Evolutionary conservation across 805 yeast genomes (phyloP), one percentile per base, ranked within the genome.

Genomic region (Wickerhamiella galacta): DNA sequence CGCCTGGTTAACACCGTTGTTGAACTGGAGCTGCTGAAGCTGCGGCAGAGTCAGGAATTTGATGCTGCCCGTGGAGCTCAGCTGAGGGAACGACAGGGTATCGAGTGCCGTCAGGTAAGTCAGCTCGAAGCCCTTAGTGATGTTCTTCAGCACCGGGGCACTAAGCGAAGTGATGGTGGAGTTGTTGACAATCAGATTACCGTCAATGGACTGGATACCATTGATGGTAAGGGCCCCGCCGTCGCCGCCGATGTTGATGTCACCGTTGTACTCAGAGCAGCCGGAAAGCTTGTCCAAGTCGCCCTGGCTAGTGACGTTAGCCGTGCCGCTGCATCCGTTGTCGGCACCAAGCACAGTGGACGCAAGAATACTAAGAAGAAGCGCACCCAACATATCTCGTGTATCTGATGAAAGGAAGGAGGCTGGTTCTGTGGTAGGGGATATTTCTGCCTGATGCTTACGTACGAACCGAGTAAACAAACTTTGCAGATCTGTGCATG

Each of bases 41-140:
- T 83, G 87, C 53, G 95, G 95, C 56, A 90, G 69, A 46, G 95
- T 82, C 51, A 70, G 68, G 63, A 79, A 74, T 57, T 64, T 60
- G 51, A 90, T 70, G 36, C 81, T 59, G 53, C 93, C 94, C 44
- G 83, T 93, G 44, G 79, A 68, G 54, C 73, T 64, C 55, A 87
- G 71, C 47, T 68, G 63, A 43, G 93, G 93, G 56, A 85, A 70
- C 48, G 76, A 67, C 38, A 87, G 64, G 38, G 72, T 58, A 44
- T 63, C 48, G 56, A 90, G 67, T 39, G 72, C 57, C 50, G 87
- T 77, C 58, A 79, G 70, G 41, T 62, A 60, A 44, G 63, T 54
- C 44, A 90, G 61, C 39, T 59, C 56, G 47, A 90, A 68, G 42
- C 67, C 59, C 52, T 80, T 92, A 36, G 82, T 66, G 53, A 90